A percentile compares a stretch with the other conserved stretches of the same genome.
These are phyloP conservation scores for Rhododendron ferrugineum DNA, from an alignment of 148 eudicot genomes.

Conservation along the genomic window DNA sequence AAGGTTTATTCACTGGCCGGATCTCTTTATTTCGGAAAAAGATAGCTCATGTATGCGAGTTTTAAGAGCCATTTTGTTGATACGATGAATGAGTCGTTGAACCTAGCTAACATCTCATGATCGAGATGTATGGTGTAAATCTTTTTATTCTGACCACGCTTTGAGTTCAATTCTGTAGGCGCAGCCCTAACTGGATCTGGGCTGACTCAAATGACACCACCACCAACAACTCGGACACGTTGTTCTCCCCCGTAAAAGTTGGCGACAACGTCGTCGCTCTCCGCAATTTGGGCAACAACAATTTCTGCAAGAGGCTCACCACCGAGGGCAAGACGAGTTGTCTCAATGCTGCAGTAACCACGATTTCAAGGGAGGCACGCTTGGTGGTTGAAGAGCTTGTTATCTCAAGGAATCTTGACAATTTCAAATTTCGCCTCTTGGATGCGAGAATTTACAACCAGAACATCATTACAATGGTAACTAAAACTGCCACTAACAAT, in stretches of 20 bases:
- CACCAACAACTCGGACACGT: background rate
- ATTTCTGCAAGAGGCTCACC: constrained; percentile 7
- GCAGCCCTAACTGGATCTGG: constrained; percentile 17
- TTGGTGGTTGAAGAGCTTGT: too few species aligned
- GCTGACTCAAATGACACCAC: constrained; percentile 6
- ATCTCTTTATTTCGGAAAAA: too few species aligned
- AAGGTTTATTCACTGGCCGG: too few species aligned
- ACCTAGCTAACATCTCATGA: too few species aligned
- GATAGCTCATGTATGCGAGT: too few species aligned
- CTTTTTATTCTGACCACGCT: too few species aligned
- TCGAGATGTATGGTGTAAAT: too few species aligned
- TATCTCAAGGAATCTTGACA: too few species aligned
- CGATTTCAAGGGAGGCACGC: background rate
- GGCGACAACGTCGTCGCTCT: background rate
- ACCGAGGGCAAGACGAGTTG: background rate
- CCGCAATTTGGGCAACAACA: constrained; percentile 10
- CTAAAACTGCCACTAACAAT: background rate
- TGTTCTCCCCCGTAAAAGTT: constrained; percentile 6
- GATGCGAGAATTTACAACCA: too few species aligned
- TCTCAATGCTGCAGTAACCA: background rate
- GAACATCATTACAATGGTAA: background rate
- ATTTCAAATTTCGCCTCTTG: too few species aligned
- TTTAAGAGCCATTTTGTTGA: too few species aligned
- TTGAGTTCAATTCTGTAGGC: constrained; percentile 7
- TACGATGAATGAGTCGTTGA: too few species aligned